Percentiles rank a stretch among this genome's conserved stretches.
Evolutionary conservation across 2,329 filamentous ascomycete species (phyloP).

Genomic region (Teratosphaeriaceae sp.): DNA sequence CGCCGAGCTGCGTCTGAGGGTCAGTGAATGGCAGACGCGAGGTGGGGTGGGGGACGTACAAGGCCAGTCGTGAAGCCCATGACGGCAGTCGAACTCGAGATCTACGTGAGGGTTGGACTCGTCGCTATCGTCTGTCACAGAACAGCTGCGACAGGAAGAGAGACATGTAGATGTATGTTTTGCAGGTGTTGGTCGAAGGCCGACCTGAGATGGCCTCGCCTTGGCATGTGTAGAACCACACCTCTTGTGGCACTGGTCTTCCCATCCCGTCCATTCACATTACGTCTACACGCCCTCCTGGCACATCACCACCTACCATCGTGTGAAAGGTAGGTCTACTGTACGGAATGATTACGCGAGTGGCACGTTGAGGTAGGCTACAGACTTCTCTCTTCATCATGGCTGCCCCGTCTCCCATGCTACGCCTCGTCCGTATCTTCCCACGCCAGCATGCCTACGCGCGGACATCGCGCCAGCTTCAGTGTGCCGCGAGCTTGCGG

Average conservation of each 20-base stretch:
- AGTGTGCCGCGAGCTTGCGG: not conserved
- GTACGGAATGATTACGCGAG: too few relatives aligned
- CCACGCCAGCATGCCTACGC: constrained; percentile 5
- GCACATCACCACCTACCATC: too few relatives aligned
- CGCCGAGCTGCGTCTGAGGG: constrained; percentile 35
- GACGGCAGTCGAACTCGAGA: too few relatives aligned
- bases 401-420: too few relatives aligned
- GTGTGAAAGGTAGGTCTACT: too few relatives aligned
- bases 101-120: not conserved
- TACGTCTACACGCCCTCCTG: not conserved
- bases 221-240: not conserved
- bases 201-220: too few relatives aligned
- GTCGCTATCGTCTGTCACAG: not conserved
- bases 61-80: constrained; percentile 50
- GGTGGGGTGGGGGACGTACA: constrained; percentile 27
- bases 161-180: constrained; percentile 6
- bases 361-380: too few relatives aligned
- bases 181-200: too few relatives aligned
- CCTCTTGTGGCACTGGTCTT: too few relatives aligned
- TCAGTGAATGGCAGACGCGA: constrained; percentile 5
- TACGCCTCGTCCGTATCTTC: too few relatives aligned
- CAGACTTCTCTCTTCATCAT: too few relatives aligned
- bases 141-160: not conserved
- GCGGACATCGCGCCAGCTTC: constrained; percentile 1
- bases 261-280: not conserved